Evolutionary conservation across 352 stramenopile species (phyloP).

Genomic region (Pythium apleroticum): DNA sequence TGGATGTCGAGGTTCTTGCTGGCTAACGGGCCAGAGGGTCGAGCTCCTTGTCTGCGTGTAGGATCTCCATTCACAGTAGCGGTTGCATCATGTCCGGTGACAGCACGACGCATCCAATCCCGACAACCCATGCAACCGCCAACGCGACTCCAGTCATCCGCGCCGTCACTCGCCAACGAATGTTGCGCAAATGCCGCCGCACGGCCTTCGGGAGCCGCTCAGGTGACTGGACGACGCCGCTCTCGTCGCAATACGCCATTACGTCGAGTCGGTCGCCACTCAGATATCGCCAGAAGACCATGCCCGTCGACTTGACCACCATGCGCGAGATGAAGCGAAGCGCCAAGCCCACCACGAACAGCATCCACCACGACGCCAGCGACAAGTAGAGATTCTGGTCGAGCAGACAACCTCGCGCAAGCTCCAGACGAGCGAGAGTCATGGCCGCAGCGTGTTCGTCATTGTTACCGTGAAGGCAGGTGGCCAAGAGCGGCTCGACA

Average conservation of each 20-base stretch:
- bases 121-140: slow-evolving; percentile 13
- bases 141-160: slow-evolving; percentile 36
- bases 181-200: slow-evolving; percentile 34
- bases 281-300: slow-evolving; percentile 61
- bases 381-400: slow-evolving; percentile 66
- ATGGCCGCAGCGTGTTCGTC: not conserved
- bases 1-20: not conserved
- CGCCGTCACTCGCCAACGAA: slow-evolving; percentile 42
- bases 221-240: slow-evolving; percentile 38
- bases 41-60: not conserved
- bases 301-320: slow-evolving; percentile 40
- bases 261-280: slow-evolving; percentile 55
- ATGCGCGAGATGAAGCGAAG: slow-evolving; percentile 49
- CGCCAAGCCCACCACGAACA: slow-evolving; percentile 43
- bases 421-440: slow-evolving; percentile 28
- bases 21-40: not conserved
- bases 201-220: slow-evolving; percentile 40
- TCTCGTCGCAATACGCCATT: slow-evolving; percentile 53
- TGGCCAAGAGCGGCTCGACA: not conserved
- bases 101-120: slow-evolving; percentile 16
- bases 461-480: not conserved
- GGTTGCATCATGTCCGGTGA: slow-evolving; percentile 2
- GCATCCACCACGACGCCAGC: slow-evolving; percentile 61
- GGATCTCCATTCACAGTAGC: slow-evolving; percentile 2
- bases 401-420: slow-evolving; percentile 42